These are phyloP conservation scores for Tricholoma hemisulphureum DNA, from an alignment of 768 basidiomycete species.

Conservation along the genomic window DNA sequence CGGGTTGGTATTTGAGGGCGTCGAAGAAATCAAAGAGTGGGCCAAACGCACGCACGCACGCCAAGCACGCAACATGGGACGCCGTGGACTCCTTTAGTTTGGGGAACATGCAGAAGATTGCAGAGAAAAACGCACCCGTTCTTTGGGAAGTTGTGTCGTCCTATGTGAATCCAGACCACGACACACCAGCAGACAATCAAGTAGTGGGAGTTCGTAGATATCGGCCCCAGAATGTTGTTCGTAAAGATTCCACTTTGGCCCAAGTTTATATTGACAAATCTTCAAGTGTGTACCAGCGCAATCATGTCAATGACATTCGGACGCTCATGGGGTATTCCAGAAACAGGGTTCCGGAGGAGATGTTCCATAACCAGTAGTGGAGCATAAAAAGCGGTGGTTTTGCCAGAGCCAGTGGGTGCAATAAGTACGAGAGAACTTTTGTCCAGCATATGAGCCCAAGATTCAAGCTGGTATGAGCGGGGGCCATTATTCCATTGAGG, in stretches of 20 bases:
- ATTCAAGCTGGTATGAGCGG: background rate
- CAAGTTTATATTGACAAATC: background rate
- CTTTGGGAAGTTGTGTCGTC: conserved; percentile 9
- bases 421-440: no score
- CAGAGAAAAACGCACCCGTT: conserved; percentile 4
- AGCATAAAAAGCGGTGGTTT: no score
- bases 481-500: conserved; percentile 4
- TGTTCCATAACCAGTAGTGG: no score
- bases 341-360: no score
- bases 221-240: conserved; percentile 12
- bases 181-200: background rate
- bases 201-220: background rate
- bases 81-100: conserved; percentile 12
- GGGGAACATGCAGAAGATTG: conserved; percentile 9
- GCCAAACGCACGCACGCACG: no score
- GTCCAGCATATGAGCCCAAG: background rate
- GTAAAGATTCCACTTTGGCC: background rate
- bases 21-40: no score
- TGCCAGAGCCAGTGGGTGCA: no score
- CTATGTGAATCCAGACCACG: conserved; percentile 3
- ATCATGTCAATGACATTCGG: conserved; percentile 20
- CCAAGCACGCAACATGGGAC: conserved; percentile 12
- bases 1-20: conserved; percentile 11
- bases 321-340: no score
- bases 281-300: conserved; percentile 12